Evolutionary conservation across 371 early-diverging fungal species (phyloP).

Genomic region (Nematocida homosporus): DNA sequence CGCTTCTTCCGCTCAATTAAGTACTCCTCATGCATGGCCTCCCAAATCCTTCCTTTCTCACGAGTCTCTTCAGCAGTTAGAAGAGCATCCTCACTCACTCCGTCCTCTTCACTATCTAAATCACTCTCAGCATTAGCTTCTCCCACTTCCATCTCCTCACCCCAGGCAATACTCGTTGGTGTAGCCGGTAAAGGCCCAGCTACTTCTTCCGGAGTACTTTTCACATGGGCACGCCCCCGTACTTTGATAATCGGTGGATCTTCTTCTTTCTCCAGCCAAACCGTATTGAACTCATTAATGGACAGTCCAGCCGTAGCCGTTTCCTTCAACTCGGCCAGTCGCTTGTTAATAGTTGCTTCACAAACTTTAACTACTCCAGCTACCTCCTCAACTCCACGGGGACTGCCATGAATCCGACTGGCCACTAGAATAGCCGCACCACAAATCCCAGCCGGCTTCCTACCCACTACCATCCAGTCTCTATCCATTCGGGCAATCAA

Average conservation of each 20-base stretch:
- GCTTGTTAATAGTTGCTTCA: constrained; percentile 77
- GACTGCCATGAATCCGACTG: constrained; percentile 83
- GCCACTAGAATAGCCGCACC: constrained; percentile 87
- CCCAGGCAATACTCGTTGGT: constrained; percentile 76
- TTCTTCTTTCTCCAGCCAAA: constrained; percentile 78
- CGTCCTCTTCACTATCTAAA: constrained; percentile 34
- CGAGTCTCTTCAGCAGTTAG: constrained; percentile 60
- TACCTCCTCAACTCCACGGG: constrained; percentile 78
- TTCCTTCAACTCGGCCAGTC: constrained; percentile 78
- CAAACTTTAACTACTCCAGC: constrained; percentile 84
- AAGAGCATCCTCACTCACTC: constrained; percentile 48
- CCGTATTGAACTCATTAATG: constrained; percentile 77
- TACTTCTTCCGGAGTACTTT: constrained; percentile 62
- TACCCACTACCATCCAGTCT: constrained; percentile 92
- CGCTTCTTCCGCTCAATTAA: constrained; percentile 58
- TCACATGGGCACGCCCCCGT: constrained; percentile 48
- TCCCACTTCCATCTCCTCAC: constrained; percentile 69
- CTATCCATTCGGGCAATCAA: constrained; percentile 88
- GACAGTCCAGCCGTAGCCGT: constrained; percentile 81
- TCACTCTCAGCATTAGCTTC: constrained; percentile 32
- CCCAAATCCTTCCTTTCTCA: constrained; percentile 64
- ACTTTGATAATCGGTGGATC: constrained; percentile 78
- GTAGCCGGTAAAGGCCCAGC: constrained; percentile 70
- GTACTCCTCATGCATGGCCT: constrained; percentile 67
- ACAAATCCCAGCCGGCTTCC: constrained; percentile 94